A percentile compares a stretch with the other conserved stretches of the same genome.
phyloP scores from a whole-genome alignment of 495 filamentous ascomycete species.

The Penicillium paxilli region DNA sequence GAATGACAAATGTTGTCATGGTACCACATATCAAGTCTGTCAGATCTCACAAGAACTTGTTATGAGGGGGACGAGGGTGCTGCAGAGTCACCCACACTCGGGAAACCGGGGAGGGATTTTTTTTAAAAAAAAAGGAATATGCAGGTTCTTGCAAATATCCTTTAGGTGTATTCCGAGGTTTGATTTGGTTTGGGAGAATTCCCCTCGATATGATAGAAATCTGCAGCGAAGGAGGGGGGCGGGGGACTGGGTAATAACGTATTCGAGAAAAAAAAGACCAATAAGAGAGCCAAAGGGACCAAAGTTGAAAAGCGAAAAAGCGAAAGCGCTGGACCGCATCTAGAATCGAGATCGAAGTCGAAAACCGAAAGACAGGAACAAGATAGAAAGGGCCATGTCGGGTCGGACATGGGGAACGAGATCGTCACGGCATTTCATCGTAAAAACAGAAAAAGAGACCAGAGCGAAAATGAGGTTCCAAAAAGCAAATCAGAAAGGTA shows the following conservation, averaged over 20 bases:
- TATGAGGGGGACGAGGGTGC: not conserved
- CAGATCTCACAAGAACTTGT: conserved; percentile 2
- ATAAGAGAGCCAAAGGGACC: not conserved
- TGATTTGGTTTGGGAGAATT: no score
- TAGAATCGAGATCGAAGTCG: conserved; percentile 21
- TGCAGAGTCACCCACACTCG: not conserved
- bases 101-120: no score
- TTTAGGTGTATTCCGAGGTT: no score
- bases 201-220: no score
- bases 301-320: no score
- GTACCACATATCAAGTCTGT: conserved; percentile 6
- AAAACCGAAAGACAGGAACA: not conserved
- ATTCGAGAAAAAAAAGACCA: no score
- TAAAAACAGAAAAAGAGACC: conserved; percentile 10
- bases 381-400: not conserved
- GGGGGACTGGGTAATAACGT: no score
- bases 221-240: no score
- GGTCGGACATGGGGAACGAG: conserved; percentile 13
- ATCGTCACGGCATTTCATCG: conserved; percentile 42
- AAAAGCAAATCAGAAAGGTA: not conserved
- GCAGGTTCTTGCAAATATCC: no score
- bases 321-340: conserved; percentile 21
- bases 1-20: not conserved
- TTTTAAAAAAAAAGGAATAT: no score
- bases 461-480: conserved; percentile 4